Conservation (phyloP, 163 green algal species). For the Chlamydomonas reinhardtii region DNA sequence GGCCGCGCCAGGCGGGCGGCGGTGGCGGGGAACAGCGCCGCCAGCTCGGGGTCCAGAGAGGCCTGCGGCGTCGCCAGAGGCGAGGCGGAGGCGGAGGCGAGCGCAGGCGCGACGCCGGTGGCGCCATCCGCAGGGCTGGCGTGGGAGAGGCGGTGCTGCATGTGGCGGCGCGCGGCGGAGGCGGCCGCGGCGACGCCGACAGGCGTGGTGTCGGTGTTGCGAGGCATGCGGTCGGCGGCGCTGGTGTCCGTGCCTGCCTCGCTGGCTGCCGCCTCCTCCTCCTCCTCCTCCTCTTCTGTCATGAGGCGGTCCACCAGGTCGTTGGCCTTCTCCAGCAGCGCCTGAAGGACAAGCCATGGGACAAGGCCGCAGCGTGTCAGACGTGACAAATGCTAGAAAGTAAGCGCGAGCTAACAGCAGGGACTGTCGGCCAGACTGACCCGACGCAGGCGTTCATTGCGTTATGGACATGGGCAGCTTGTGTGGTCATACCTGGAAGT, state of each 20-base stretch:
- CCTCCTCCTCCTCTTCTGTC: conserved; percentile 31
- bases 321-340: conserved; percentile 39
- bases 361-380: too few relatives aligned
- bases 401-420: too few relatives aligned
- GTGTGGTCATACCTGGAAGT: conserved; percentile 15
- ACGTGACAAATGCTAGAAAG: too few relatives aligned
- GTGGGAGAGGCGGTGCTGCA: background rate
- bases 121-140: too few relatives aligned
- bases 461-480: too few relatives aligned
- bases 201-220: too few relatives aligned
- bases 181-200: too few relatives aligned
- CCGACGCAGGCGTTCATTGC: too few relatives aligned
- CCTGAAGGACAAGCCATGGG: background rate
- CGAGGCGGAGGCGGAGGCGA: background rate
- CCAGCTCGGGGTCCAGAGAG: conserved; percentile 36
- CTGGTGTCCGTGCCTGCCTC: background rate
- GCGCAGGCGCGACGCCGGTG: background rate
- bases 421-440: too few relatives aligned
- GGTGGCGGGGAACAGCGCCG: conserved; percentile 46
- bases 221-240: too few relatives aligned
- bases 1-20: conserved; percentile 22
- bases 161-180: too few relatives aligned
- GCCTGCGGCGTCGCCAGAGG: background rate
- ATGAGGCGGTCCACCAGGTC: conserved; percentile 44
- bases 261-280: background rate